These are phyloP conservation scores for Zygotorulaspora mrakii DNA, from an alignment of 1,139 yeast species.

Conservation along the genomic window DNA sequence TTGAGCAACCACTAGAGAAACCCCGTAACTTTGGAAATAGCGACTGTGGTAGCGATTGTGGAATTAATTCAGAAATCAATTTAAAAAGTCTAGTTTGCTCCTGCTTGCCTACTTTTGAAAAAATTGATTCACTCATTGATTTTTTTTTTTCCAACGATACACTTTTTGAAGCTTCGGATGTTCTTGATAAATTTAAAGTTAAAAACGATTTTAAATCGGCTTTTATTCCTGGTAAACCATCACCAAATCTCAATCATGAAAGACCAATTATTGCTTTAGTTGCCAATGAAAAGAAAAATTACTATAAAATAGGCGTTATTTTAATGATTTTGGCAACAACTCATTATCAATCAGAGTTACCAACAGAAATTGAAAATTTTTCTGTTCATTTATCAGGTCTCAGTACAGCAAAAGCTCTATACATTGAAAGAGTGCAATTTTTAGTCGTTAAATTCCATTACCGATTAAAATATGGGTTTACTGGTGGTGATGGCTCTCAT, in stretches of 20 bases:
- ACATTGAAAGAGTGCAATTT: conserved; percentile 25
- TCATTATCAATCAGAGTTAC: conserved; percentile 11
- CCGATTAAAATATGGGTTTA: conserved; percentile 20
- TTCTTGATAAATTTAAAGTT: conserved; percentile 13
- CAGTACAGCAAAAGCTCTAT: conserved; percentile 20
- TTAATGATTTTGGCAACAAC: conserved; percentile 17
- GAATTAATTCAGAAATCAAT: no score
- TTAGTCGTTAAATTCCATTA: conserved; percentile 25
- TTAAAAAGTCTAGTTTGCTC: conserved; percentile 1
- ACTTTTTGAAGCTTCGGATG: conserved; percentile 7
- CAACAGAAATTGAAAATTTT: conserved; percentile 18
- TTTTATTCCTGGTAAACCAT: conserved; percentile 11
- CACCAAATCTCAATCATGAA: conserved; percentile 9
- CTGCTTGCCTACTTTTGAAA: conserved; percentile 12
- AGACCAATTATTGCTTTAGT: conserved; percentile 15
- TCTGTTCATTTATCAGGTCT: conserved; percentile 19
- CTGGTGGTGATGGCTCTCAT: conserved; percentile 34
- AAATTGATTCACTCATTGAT: conserved; percentile 1
- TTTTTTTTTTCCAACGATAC: conserved; percentile 9
- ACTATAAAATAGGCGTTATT: conserved; percentile 20
- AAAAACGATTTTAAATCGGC: conserved; percentile 13
- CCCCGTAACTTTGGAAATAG: not conserved
- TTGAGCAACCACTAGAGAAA: conserved; percentile 12
- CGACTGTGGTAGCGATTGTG: no score
- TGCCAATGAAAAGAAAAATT: conserved; percentile 18